Conservation (phyloP, 2,329 filamentous ascomycete species). For the Aspergillus glaucus region DNA sequence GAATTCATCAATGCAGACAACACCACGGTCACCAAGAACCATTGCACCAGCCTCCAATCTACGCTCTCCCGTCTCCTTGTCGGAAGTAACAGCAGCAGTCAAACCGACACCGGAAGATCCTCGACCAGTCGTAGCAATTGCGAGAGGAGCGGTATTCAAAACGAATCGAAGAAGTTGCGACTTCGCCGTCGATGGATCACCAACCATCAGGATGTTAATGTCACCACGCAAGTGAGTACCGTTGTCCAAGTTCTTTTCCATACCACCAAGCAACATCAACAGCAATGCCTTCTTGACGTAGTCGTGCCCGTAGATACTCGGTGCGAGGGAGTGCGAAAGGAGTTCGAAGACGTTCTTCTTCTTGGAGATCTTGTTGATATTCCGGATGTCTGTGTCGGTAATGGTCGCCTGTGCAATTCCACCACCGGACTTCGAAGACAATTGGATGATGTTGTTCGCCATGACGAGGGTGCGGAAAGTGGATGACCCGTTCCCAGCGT, state of each 20-base stretch:
- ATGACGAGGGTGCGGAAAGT: conserved; percentile 91
- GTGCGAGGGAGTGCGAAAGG: conserved; percentile 86
- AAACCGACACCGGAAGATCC: conserved; percentile 97
- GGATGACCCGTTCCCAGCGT: conserved; percentile 81
- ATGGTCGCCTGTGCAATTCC: conserved; percentile 87
- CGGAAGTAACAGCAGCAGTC: conserved; percentile 89
- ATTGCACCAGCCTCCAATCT: conserved; percentile 95
- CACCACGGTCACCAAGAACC: conserved; percentile 93
- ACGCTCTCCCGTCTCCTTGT: conserved; percentile 95
- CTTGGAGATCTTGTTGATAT: conserved; percentile 97
- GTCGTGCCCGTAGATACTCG: conserved; percentile 94
- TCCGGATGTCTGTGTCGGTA: conserved; percentile 93
- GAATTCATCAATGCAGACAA: conserved; percentile 98
- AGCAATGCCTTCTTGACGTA: conserved; percentile 97
- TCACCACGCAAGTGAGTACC: conserved; percentile 96
- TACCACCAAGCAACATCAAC: conserved; percentile 87
- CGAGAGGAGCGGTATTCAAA: conserved; percentile 89
- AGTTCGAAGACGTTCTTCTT: conserved; percentile 90
- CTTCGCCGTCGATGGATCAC: conserved; percentile 96
- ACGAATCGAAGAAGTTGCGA: conserved; percentile 97
- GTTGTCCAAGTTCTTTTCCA: conserved; percentile 98
- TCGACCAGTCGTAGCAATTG: conserved; percentile 93
- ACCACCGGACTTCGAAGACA: conserved; percentile 93
- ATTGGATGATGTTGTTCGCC: conserved; percentile 88
- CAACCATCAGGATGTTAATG: conserved; percentile 99